Conservation (phyloP, 129 eudicot genomes). For the Erigeron canadensis region DNA sequence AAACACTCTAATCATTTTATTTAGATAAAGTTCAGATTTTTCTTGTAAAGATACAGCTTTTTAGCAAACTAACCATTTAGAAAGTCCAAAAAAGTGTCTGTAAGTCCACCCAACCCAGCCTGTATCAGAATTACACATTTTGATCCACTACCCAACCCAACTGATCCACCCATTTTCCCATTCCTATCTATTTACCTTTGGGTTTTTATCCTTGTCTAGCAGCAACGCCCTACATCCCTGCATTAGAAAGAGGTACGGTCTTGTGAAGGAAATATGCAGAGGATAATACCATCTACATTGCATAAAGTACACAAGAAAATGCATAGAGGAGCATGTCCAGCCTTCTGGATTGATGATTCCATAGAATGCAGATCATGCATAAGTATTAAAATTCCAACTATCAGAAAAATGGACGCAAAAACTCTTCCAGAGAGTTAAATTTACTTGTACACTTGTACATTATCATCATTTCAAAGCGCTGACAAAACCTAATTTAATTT, state of each 20-base stretch:
- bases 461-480: not conserved
- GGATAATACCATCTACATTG: not conserved
- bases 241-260: conserved; percentile 16
- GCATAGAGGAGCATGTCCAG: not conserved
- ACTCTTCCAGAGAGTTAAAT: not conserved
- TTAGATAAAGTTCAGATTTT: not conserved
- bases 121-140: not conserved
- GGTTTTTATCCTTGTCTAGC: conserved; percentile 80
- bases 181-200: conserved; percentile 50
- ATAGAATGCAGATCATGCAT: not conserved
- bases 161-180: not conserved
- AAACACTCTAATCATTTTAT: not conserved
- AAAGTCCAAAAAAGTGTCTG: not conserved
- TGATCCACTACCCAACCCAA: not conserved
- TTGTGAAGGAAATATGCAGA: not conserved
- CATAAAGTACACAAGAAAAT: not conserved
- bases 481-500: not conserved
- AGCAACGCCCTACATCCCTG: conserved; percentile 98
- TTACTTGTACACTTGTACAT: not conserved
- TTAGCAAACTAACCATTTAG: not conserved
- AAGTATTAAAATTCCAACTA: not conserved
- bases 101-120: not conserved
- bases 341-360: not conserved
- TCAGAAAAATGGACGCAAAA: not conserved
- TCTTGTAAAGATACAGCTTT: not conserved